These are phyloP conservation scores for Bruguiera sexangula DNA, from an alignment of 345 rosid species.

Conservation along the genomic window DNA sequence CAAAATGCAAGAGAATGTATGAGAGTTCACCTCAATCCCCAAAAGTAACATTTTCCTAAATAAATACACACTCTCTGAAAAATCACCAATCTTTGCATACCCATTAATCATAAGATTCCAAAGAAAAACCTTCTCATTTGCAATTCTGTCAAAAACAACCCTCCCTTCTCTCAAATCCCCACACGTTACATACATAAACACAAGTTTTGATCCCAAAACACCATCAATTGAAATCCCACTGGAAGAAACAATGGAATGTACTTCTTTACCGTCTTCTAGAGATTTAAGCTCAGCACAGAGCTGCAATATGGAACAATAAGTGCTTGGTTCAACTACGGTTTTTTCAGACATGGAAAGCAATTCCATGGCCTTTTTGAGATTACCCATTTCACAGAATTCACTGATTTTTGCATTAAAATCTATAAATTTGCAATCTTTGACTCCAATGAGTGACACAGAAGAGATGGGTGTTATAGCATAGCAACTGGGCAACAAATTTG, in stretches of 20 bases:
- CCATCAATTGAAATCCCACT: slow-evolving; percentile 41
- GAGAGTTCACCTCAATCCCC: slow-evolving; percentile 44
- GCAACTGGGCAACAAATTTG: slow-evolving; percentile 17
- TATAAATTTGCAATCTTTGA: slow-evolving; percentile 8
- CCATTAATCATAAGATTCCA: slow-evolving; percentile 63
- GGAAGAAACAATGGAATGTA: slow-evolving; percentile 43
- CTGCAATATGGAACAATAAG: slow-evolving; percentile 50
- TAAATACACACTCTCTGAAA: slow-evolving; percentile 37
- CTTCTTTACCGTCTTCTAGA: slow-evolving; percentile 39
- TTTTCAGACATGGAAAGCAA: slow-evolving; percentile 37
- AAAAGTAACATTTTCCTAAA: slow-evolving; percentile 47
- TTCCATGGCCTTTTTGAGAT: slow-evolving; percentile 40
- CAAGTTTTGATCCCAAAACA: slow-evolving; percentile 58
- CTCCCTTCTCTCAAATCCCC: slow-evolving; percentile 57
- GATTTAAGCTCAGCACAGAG: slow-evolving; percentile 58
- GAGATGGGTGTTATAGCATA: slow-evolving; percentile 20
- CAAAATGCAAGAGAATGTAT: slow-evolving; percentile 53
- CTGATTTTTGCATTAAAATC: slow-evolving; percentile 34
- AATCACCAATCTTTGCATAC: slow-evolving; percentile 50
- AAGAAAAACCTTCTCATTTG: slow-evolving; percentile 50
- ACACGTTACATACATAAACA: slow-evolving; percentile 60
- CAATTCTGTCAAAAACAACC: slow-evolving; percentile 39
- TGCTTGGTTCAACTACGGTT: slow-evolving; percentile 35
- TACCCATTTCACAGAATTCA: slow-evolving; percentile 41
- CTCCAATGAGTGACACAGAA: slow-evolving; percentile 18